Percentiles rank a stretch among this genome's conserved stretches.
phyloP scores from a whole-genome alignment of 805 yeast species.

The Kregervanrija fluxuum region DNA sequence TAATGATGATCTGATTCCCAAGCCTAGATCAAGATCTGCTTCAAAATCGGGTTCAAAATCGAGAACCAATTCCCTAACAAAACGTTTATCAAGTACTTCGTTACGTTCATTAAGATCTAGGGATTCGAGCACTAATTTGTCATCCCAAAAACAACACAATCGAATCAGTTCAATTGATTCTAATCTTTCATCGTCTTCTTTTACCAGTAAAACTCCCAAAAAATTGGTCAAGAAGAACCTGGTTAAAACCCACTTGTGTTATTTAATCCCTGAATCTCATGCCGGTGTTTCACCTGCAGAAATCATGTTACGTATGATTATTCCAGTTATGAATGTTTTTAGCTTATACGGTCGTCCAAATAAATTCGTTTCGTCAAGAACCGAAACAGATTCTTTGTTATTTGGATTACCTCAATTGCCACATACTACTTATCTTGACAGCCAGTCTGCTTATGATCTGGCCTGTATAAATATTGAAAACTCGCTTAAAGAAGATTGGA shows the following conservation, averaged over 20 bases:
- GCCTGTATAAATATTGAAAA: constrained; percentile 26
- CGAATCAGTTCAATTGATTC: constrained; percentile 23
- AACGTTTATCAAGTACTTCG: constrained; percentile 24
- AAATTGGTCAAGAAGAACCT: constrained; percentile 18
- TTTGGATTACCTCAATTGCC: constrained; percentile 76
- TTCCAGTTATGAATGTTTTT: constrained; percentile 67
- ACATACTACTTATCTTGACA: constrained; percentile 47
- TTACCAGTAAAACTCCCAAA: constrained; percentile 17
- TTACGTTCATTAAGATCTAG: constrained; percentile 13
- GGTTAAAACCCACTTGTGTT: constrained; percentile 22
- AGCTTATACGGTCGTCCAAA: constrained; percentile 69
- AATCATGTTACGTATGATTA: constrained; percentile 61
- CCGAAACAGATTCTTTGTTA: constrained; percentile 45
- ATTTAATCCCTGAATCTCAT: constrained; percentile 58
- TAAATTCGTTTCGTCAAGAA: constrained; percentile 51
- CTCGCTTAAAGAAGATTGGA: constrained; percentile 28
- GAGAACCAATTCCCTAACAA: constrained; percentile 13
- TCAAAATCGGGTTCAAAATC: constrained; percentile 11
- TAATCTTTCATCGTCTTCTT: constrained; percentile 19
- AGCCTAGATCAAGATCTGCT: constrained; percentile 19
- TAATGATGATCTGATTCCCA: constrained; percentile 11
- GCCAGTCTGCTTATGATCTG: constrained; percentile 24
- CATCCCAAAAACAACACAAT: constrained; percentile 11
- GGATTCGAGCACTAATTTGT: constrained; percentile 9
- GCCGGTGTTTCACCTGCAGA: constrained; percentile 67